A percentile compares a stretch with the other conserved stretches of the same genome.
These are phyloP conservation scores for Teratosphaeria destructans DNA, from an alignment of 2,329 filamentous ascomycete genomes.

Conservation along the genomic window DNA sequence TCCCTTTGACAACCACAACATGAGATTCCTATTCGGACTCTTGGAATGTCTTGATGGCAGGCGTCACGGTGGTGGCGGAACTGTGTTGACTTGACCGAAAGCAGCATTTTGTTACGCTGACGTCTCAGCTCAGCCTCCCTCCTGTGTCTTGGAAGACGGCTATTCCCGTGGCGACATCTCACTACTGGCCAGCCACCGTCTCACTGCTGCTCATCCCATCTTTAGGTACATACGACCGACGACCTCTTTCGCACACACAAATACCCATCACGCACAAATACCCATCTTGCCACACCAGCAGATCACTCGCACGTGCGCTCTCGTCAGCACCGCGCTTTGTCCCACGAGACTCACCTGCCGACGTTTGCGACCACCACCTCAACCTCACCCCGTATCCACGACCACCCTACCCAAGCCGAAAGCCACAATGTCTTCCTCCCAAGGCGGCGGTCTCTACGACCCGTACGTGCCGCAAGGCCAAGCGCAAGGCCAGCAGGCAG, in stretches of 20 bases:
- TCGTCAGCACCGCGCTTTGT: neutral
- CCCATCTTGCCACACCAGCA: neutral
- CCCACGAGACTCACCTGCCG: neutral
- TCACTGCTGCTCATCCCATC: neutral
- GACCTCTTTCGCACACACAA: neutral
- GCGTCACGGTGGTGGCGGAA: neutral
- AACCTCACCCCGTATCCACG: neutral
- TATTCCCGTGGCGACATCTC: neutral
- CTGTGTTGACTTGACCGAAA: neutral
- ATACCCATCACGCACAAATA: neutral
- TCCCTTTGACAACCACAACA: no score
- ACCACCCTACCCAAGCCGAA: neutral
- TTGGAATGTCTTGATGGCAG: neutral
- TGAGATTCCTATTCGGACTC: no score
- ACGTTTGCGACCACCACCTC: neutral
- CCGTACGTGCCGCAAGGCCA: conserved; percentile 2
- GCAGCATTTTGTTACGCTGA: neutral
- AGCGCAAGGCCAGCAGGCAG: neutral
- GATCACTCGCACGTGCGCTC: neutral
- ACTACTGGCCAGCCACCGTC: neutral
- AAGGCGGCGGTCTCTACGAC: conserved; percentile 3
- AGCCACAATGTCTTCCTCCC: neutral
- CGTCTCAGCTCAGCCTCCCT: neutral
- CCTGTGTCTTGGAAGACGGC: neutral
- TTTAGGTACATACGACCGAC: neutral